These are phyloP conservation scores for Mycosphaerella arachidis DNA, from an alignment of 2,329 filamentous ascomycete species.

Conservation along the genomic window DNA sequence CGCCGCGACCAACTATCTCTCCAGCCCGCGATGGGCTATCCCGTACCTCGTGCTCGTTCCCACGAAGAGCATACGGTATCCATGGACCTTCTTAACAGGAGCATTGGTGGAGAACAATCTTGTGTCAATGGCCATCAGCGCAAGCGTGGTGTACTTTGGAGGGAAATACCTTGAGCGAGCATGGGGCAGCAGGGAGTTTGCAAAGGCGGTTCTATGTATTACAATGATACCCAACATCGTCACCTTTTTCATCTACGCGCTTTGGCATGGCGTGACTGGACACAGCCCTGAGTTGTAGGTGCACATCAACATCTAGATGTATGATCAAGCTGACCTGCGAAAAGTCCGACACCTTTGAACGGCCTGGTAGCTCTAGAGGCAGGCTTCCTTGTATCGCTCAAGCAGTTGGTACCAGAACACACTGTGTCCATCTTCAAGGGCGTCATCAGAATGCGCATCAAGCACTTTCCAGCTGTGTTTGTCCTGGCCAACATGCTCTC, in stretches of 20 bases:
- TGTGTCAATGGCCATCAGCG: slow-evolving; percentile 75
- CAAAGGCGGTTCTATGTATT: slow-evolving; percentile 77
- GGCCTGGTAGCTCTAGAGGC: slow-evolving; percentile 88
- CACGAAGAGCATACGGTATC: slow-evolving; percentile 75
- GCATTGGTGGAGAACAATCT: slow-evolving; percentile 91
- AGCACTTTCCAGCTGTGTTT: slow-evolving; percentile 73
- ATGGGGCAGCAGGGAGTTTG: slow-evolving; percentile 88
- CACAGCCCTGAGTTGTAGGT: slow-evolving; percentile 62
- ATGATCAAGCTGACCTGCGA: slow-evolving; percentile 1
- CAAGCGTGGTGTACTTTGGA: slow-evolving; percentile 78
- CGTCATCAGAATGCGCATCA: slow-evolving; percentile 81
- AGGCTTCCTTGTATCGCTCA: slow-evolving; percentile 92
- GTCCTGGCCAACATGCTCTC: slow-evolving; percentile 66
- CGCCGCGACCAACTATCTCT: slow-evolving; percentile 32
- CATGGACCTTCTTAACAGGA: slow-evolving; percentile 85
- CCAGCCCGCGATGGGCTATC: slow-evolving; percentile 37
- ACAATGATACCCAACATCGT: slow-evolving; percentile 75
- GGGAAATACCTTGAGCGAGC: slow-evolving; percentile 93
- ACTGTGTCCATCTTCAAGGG: slow-evolving; percentile 92
- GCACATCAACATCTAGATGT: neutral
- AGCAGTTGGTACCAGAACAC: slow-evolving; percentile 94
- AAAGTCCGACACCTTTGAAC: slow-evolving; percentile 70
- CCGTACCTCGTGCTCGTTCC: slow-evolving; percentile 88
- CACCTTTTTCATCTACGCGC: slow-evolving; percentile 66
- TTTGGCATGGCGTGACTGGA: slow-evolving; percentile 67